Percentiles rank a stretch among this genome's conserved stretches.
Conservation (phyloP, 208 protist genomes). For the Naegleria fowleri region DNA sequence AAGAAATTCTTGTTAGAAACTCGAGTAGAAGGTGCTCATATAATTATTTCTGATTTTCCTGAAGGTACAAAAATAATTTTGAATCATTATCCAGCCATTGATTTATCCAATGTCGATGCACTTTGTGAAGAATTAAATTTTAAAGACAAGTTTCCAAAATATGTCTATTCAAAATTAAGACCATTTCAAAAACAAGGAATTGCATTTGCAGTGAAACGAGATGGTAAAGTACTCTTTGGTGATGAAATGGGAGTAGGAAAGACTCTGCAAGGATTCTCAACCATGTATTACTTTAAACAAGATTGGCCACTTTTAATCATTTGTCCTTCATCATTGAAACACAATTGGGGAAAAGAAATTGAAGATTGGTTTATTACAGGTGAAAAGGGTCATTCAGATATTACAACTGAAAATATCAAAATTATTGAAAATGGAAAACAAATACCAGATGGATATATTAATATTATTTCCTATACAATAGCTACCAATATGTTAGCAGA, state of each 20-base stretch:
- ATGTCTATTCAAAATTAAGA: background rate
- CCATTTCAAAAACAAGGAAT: slow-evolving; percentile 26
- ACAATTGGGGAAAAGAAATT: slow-evolving; percentile 65
- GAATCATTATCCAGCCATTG: background rate
- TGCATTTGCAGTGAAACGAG: slow-evolving; percentile 26
- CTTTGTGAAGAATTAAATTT: background rate
- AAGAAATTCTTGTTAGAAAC: background rate
- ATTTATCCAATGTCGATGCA: background rate
- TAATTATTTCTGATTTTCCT: background rate
- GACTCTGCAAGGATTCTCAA: slow-evolving; percentile 86
- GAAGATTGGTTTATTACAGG: slow-evolving; percentile 42
- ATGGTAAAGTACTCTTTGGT: slow-evolving; percentile 78
- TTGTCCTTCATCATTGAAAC: slow-evolving; percentile 79
- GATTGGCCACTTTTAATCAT: slow-evolving; percentile 89
- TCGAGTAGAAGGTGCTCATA: background rate
- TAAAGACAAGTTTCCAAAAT: background rate
- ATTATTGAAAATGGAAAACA: background rate
- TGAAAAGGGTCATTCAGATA: background rate
- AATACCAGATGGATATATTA: background rate
- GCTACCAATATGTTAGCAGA: background rate
- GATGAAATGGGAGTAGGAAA: slow-evolving; percentile 96
- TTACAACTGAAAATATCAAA: background rate
- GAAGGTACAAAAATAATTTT: background rate
- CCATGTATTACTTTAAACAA: slow-evolving; percentile 75
- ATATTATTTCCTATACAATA: background rate